Evolutionary conservation across 2,329 filamentous ascomycete genomes (phyloP), one percentile per base, ranked within the genome.

Genomic region (Venturiaceae sp.): DNA sequence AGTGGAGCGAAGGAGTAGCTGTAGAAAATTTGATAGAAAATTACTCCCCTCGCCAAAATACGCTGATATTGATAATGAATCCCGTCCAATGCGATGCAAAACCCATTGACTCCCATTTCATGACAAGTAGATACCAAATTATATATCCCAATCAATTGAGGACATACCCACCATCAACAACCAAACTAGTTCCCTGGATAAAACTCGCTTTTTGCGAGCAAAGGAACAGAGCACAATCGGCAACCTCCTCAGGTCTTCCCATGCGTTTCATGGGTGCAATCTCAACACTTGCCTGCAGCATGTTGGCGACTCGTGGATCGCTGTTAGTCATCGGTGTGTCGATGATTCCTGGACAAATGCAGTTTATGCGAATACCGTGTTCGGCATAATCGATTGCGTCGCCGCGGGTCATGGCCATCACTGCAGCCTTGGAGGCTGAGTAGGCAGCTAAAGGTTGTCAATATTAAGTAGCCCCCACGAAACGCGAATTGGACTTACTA

Each of bases 401-500:
- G 0, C 78, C 72, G 5, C 76, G 71, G 0, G 82, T 84, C 76
- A 84, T 76, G 23, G 77, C 79, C 54, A 84, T 78, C 1, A 84
- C 75, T 0, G 81, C 82, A 14, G 80, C 76, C 61, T 84, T 85
- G 3, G 80, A 82, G 0, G 77, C 78, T 57, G 78, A 83, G 61
- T 83, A 84, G 1, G 79, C 74, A 9, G 80, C 80, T 80, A 14
- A 19, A 34, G 13, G 6, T 28, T 58, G 28, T 47, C n/a, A 36
- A n/a, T 58, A 5, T 9, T 30, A 19, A 13, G n/a, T n/a, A n/a
- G n/a, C n/a, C n/a, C n/a, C n/a, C n/a, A n/a, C n/a, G n/a, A n/a
- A n/a, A n/a, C n/a, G n/a, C n/a, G n/a, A n/a, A n/a, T n/a, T n/a
- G n/a, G n/a, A 55, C 57, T n/a, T 54, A 58, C 57, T 58, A 26